Evolutionary conservation across 2,329 filamentous ascomycete genomes (phyloP).

Genomic region (Madurella fahalii): DNA sequence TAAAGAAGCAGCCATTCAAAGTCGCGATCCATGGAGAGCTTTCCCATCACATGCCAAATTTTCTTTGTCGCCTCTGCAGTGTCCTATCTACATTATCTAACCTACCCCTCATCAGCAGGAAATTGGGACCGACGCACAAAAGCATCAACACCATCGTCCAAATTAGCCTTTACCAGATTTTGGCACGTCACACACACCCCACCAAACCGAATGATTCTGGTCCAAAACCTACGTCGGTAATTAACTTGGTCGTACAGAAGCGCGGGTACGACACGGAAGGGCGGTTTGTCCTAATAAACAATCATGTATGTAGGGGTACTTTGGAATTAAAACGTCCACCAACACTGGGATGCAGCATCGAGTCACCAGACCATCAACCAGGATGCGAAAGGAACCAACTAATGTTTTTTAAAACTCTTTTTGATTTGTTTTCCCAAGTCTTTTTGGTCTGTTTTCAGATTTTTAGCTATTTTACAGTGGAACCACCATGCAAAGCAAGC

Average conservation of each 20-base stretch:
- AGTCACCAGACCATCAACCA: not conserved
- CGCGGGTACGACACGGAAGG: too few relatives aligned
- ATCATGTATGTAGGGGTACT: too few relatives aligned
- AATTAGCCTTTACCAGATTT: not conserved
- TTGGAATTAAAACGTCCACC: too few relatives aligned
- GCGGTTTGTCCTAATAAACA: too few relatives aligned
- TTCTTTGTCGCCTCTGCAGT: not conserved
- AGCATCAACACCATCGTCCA: not conserved
- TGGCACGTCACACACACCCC: not conserved
- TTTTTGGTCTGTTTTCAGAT: slow-evolving; percentile 13
- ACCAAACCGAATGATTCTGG: not conserved
- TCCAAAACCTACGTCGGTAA: not conserved
- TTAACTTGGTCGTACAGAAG: too few relatives aligned
- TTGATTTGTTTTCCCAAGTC: slow-evolving; percentile 15
- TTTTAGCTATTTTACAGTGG: slow-evolving; percentile 7
- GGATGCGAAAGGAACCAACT: not conserved
- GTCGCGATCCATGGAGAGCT: not conserved
- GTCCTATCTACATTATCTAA: not conserved
- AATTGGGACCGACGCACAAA: not conserved
- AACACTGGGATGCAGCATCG: not conserved
- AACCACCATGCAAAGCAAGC: not conserved
- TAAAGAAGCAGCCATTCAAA: not conserved
- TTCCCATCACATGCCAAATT: not conserved
- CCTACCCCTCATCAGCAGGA: not conserved
- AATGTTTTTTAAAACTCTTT: slow-evolving; percentile 8